phyloP scores from a whole-genome alignment of 495 filamentous ascomycete species.

The Sordaria brevicollis region DNA sequence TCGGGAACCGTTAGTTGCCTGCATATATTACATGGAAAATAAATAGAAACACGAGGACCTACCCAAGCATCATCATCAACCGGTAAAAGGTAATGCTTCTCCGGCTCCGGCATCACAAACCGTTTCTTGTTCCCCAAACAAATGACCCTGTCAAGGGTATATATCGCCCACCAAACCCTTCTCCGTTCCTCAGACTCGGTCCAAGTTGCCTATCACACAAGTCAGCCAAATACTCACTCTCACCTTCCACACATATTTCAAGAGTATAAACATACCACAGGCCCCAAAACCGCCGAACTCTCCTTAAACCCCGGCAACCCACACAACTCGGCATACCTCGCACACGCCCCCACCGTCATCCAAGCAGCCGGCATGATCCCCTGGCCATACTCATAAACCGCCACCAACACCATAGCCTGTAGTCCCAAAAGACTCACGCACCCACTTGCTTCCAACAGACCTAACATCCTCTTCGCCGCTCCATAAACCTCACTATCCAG shows the following conservation, averaged over 20 bases:
- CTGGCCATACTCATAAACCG: slow-evolving; percentile 39
- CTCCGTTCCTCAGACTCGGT: slow-evolving; percentile 40
- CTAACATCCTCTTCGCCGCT: slow-evolving; percentile 31
- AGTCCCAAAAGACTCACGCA: slow-evolving; percentile 30
- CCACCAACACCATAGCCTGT: slow-evolving; percentile 34
- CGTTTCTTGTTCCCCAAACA: slow-evolving; percentile 34
- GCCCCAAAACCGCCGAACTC: slow-evolving; percentile 23
- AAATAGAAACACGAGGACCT: slow-evolving; percentile 3
- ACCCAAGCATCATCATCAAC: slow-evolving; percentile 37
- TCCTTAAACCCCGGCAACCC: slow-evolving; percentile 31
- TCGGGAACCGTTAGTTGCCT: neutral
- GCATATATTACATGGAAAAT: neutral
- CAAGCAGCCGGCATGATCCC: slow-evolving; percentile 40
- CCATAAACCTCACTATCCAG: slow-evolving; percentile 29
- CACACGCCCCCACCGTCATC: slow-evolving; percentile 32
- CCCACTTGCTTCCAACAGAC: slow-evolving; percentile 27
- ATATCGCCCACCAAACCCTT: slow-evolving; percentile 42
- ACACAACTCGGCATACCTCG: slow-evolving; percentile 33
- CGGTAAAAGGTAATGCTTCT: slow-evolving; percentile 28
- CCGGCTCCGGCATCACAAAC: slow-evolving; percentile 32
- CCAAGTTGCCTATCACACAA: slow-evolving; percentile 26
- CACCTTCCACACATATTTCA: neutral
- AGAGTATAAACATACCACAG: slow-evolving; percentile 11
- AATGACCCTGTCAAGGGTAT: slow-evolving; percentile 37
- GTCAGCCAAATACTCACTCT: neutral